These are phyloP conservation scores for Hypholoma sublateritium DNA, from an alignment of 768 basidiomycete genomes.

Conservation along the genomic window DNA sequence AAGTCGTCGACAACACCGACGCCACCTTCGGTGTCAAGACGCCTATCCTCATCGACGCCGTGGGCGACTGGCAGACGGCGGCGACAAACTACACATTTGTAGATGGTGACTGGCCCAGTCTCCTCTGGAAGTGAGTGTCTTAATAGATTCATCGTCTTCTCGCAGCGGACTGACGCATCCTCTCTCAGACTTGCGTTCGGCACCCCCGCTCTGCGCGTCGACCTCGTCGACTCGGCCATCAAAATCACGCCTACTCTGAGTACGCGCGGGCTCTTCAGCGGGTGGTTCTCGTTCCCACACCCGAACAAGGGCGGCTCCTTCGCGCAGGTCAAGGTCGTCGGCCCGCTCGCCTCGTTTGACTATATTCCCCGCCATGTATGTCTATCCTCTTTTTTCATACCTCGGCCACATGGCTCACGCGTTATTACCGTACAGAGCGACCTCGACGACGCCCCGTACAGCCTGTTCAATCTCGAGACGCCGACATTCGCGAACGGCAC, in stretches of 20 bases:
- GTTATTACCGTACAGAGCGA: not conserved
- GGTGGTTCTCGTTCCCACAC: constrained; percentile 36
- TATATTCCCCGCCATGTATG: constrained; percentile 45
- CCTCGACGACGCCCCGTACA: constrained; percentile 20
- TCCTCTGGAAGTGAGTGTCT: constrained; percentile 33
- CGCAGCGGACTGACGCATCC: not conserved
- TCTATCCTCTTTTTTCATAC: constrained; percentile 12
- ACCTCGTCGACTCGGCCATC: constrained; percentile 43
- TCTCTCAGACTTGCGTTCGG: constrained; percentile 43
- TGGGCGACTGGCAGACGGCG: constrained; percentile 35
- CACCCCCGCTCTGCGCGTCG: constrained; percentile 41
- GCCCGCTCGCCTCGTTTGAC: constrained; percentile 42
- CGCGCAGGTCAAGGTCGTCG: constrained; percentile 37
- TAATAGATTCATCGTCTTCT: not conserved
- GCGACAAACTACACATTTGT: constrained; percentile 49
- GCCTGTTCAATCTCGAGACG: constrained; percentile 24
- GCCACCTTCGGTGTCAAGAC: constrained; percentile 40
- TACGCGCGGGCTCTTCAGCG: constrained; percentile 15
- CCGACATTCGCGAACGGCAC: constrained; percentile 42
- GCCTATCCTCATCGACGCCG: constrained; percentile 41
- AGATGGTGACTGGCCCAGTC: constrained; percentile 36
- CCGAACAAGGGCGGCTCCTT: constrained; percentile 31
- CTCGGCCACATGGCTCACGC: constrained; percentile 7
- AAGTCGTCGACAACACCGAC: constrained; percentile 51
- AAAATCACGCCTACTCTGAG: constrained; percentile 37